phyloP scores from a whole-genome alignment of 768 basidiomycete species.

The Kwoniella bestiolae region DNA sequence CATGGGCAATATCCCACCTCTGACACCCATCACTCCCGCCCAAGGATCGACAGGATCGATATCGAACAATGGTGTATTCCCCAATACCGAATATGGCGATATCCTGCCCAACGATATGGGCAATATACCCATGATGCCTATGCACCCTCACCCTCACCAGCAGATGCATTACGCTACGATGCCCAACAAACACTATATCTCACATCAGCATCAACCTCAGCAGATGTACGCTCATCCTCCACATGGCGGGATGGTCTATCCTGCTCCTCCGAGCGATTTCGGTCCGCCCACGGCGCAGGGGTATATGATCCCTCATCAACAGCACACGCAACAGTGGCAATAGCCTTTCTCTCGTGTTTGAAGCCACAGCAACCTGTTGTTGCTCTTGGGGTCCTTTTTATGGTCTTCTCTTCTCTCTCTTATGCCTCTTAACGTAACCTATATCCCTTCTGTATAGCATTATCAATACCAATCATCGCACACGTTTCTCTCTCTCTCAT shows the following conservation, averaged over 20 bases:
- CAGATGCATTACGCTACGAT: conserved; percentile 40
- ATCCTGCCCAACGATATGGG: conserved; percentile 16
- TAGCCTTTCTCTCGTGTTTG: no score
- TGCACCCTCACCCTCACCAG: conserved; percentile 10
- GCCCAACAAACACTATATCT: conserved; percentile 45
- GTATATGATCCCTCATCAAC: conserved; percentile 11
- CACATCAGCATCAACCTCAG: conserved; percentile 8
- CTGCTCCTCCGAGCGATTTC: conserved; percentile 13
- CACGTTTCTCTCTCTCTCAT: not conserved
- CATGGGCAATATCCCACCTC: conserved; percentile 36
- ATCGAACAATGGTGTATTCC: conserved; percentile 29
- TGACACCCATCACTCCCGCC: conserved; percentile 45
- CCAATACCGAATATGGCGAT: conserved; percentile 40
- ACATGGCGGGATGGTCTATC: not conserved
- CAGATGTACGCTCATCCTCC: conserved; percentile 10
- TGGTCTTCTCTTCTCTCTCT: no score
- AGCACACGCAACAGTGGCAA: conserved; percentile 7
- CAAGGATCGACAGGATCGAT: conserved; percentile 2
- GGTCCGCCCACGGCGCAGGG: conserved; percentile 16
- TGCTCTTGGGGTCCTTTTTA: no score
- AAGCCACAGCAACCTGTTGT: no score
- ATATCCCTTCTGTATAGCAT: not conserved
- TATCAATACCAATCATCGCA: not conserved
- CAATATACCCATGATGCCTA: not conserved
- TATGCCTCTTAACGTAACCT: not conserved